Conservation (phyloP, 2,329 filamentous ascomycete species). For the Tolypocladium inflatum region DNA sequence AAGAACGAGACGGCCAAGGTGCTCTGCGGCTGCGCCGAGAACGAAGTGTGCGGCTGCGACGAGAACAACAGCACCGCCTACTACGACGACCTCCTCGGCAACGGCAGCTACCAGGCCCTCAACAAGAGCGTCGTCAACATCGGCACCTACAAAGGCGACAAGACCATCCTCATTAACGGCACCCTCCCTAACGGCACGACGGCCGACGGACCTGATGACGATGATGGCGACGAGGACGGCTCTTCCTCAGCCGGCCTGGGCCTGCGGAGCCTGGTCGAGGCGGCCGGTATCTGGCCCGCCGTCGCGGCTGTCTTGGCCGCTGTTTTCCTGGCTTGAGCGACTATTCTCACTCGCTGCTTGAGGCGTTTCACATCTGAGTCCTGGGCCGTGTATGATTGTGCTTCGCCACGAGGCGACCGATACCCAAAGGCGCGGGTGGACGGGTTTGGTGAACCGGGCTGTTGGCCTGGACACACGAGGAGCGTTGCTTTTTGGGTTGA, state of each 20-base stretch:
- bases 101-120: conserved; percentile 48
- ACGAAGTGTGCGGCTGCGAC: conserved; percentile 54
- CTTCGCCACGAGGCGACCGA: neutral
- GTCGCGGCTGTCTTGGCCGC: conserved; percentile 32
- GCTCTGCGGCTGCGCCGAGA: conserved; percentile 41
- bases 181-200: conserved; percentile 61
- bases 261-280: conserved; percentile 22
- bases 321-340: conserved; percentile 29
- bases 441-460: neutral
- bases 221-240: conserved; percentile 24
- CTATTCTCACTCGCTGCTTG: neutral
- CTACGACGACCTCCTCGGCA: conserved; percentile 53
- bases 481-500: neutral
- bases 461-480: neutral
- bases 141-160: conserved; percentile 25
- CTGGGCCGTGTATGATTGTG: neutral
- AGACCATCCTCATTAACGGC: conserved; percentile 65
- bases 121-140: conserved; percentile 56
- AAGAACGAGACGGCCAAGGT: conserved; percentile 24
- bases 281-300: conserved; percentile 41
- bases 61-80: conserved; percentile 53
- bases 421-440: neutral
- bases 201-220: conserved; percentile 19
- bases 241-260: conserved; percentile 18
- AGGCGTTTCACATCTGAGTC: neutral